Percentiles rank a stretch among this genome's conserved stretches.
Conservation (phyloP, 129 eudicot genomes). For the Helichrysum umbraculigerum region DNA sequence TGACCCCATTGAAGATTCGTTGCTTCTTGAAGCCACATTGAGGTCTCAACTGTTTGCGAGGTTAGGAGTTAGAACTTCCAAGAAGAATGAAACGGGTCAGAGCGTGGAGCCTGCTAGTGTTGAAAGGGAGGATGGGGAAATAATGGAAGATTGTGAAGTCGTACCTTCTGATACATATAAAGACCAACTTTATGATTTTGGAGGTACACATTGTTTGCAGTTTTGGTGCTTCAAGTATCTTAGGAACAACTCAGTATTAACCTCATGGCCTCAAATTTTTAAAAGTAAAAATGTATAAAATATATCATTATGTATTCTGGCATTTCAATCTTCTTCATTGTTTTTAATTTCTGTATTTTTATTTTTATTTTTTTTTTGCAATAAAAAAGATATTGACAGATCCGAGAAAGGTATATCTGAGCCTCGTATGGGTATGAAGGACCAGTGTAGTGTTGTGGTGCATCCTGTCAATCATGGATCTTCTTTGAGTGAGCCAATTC, state of each 20-base stretch:
- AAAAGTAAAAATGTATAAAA: background rate
- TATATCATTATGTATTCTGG: background rate
- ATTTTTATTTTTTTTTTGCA: background rate
- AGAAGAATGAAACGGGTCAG: slow-evolving; percentile 34
- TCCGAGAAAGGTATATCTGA: slow-evolving; percentile 29
- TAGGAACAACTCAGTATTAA: slow-evolving; percentile 6
- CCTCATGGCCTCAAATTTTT: slow-evolving; percentile 1
- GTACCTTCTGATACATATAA: slow-evolving; percentile 27
- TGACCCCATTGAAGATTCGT: slow-evolving; percentile 54
- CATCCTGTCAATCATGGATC: slow-evolving; percentile 27
- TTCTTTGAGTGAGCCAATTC: slow-evolving; percentile 32
- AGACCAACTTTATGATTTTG: slow-evolving; percentile 30
- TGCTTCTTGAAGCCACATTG: slow-evolving; percentile 77
- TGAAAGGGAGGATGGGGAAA: slow-evolving; percentile 42
- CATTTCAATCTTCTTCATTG: background rate
- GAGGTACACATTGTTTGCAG: slow-evolving; percentile 40
- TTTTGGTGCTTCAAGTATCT: background rate
- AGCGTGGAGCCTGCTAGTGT: slow-evolving; percentile 22
- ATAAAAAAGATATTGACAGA: slow-evolving; percentile 30
- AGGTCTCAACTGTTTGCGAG: slow-evolving; percentile 73
- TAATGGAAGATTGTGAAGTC: slow-evolving; percentile 28
- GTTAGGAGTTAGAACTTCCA: slow-evolving; percentile 39
- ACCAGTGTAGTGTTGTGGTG: slow-evolving; percentile 23
- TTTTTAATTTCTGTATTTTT: slow-evolving; percentile 7
- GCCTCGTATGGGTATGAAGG: slow-evolving; percentile 32